These are phyloP conservation scores for Termitomyces sp. DNA, from an alignment of 768 basidiomycete genomes.

Conservation along the genomic window DNA sequence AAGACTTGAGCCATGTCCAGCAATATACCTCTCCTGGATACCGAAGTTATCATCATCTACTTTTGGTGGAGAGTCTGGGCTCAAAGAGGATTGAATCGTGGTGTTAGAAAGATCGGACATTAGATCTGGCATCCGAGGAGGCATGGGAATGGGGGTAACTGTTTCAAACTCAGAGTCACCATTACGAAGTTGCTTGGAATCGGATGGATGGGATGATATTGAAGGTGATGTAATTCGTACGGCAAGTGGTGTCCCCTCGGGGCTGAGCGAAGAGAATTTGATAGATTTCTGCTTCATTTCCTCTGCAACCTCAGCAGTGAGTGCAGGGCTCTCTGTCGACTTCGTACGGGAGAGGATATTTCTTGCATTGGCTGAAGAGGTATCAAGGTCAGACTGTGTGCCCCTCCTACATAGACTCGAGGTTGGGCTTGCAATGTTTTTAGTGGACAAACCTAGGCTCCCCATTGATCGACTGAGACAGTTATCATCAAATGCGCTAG, in stretches of 20 bases:
- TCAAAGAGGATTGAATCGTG: slow-evolving; percentile 45
- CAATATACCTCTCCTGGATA: slow-evolving; percentile 10
- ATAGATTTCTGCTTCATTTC: slow-evolving; percentile 60
- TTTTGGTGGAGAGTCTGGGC: slow-evolving; percentile 47
- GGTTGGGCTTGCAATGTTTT: not conserved
- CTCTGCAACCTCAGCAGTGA: slow-evolving; percentile 48
- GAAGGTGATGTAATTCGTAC: not conserved
- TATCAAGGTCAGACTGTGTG: slow-evolving; percentile 8
- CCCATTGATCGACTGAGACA: slow-evolving; percentile 19
- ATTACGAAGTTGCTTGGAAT: slow-evolving; percentile 10
- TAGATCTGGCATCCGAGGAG: slow-evolving; percentile 57
- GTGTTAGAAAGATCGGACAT: slow-evolving; percentile 55
- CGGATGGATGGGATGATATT: slow-evolving; percentile 16
- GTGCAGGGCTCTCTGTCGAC: slow-evolving; percentile 23
- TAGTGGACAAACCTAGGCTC: slow-evolving; percentile 8
- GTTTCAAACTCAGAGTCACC: slow-evolving; percentile 1
- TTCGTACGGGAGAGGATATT: slow-evolving; percentile 20
- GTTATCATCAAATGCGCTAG: slow-evolving; percentile 13
- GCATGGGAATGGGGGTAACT: slow-evolving; percentile 19
- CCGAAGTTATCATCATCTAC: slow-evolving; percentile 18
- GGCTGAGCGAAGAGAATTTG: slow-evolving; percentile 23
- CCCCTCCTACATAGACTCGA: not conserved
- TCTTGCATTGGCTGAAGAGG: slow-evolving; percentile 13
- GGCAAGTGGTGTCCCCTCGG: slow-evolving; percentile 1
- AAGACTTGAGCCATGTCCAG: slow-evolving; percentile 15